Evolutionary conservation across 805 yeast genomes (phyloP), one percentile per base, ranked within the genome.

Genomic region (Candida quercuum): DNA sequence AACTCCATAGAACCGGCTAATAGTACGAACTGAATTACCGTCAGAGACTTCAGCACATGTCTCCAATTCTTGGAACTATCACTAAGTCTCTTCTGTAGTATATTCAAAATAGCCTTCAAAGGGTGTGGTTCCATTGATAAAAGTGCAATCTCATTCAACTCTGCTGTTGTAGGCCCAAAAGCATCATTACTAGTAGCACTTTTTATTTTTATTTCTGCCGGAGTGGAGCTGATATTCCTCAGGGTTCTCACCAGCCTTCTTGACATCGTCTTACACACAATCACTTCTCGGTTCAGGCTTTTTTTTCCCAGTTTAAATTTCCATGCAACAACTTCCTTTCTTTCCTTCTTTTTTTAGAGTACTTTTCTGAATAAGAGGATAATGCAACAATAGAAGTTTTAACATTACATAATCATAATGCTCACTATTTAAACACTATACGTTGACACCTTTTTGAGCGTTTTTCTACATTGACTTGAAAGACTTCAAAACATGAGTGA

Each of bases 111-210:
- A 22, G 60, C 62, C 13, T 56, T 52, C 21, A 72, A 46, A 10
- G 69, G 62, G 42, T 59, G 61, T 13, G 62, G 43, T 33, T 65
- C 56, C 38, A 61, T 64, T 0, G 83, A 67, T 17, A 74, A 52
- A 3, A 62, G 56, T 1, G 81, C 66, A 3, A 78, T 56, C 35
- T 75, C 76, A 40, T 70, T 69, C 51, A 78, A 59, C 41, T 77
- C 72, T 6, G 69, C 60, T n/a, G 76, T 72, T 7, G 74, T 72
- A 1, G 81, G 81, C 1, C 83, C 79, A 47, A 67, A 60, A 2
- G 68, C 62, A 40, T 76, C 80, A 40, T 65, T 66, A 45, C 68
- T 71, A 18, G 81, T 76, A 8, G 80, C 76, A 16, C 62, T 58
- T 41, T 56, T 63, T 13, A 67, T 62, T 40, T 52, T 66, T 6